phyloP scores from a whole-genome alignment of 352 stramenopile species.

The Pythium plurisporium region DNA sequence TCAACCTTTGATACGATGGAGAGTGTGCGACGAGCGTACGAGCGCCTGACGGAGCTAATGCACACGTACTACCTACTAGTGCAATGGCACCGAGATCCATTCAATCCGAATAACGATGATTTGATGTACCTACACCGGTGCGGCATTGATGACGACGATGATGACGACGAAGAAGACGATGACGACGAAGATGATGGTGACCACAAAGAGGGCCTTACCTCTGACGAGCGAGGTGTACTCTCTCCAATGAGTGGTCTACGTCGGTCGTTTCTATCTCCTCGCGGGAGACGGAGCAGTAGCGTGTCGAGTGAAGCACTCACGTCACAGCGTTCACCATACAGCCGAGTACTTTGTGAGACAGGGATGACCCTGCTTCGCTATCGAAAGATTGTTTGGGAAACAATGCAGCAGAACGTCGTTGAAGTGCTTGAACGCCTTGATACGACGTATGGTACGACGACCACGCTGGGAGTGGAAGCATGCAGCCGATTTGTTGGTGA shows the following conservation, averaged over 20 bases:
- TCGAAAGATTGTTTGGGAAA: slow-evolving; percentile 84
- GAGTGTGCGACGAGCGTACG: slow-evolving; percentile 55
- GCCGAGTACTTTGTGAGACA: slow-evolving; percentile 67
- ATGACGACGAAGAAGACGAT: slow-evolving; percentile 68
- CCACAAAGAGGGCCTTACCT: slow-evolving; percentile 15
- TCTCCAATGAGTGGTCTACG: background rate
- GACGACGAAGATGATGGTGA: slow-evolving; percentile 39
- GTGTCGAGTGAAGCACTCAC: slow-evolving; percentile 17
- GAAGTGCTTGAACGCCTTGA: slow-evolving; percentile 71
- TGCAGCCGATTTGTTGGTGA: too few species aligned
- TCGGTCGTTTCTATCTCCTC: slow-evolving; percentile 21
- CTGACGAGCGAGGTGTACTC: background rate
- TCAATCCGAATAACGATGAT: slow-evolving; percentile 74
- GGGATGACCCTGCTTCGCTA: slow-evolving; percentile 77
- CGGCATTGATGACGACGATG: slow-evolving; percentile 75
- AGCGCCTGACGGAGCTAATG: slow-evolving; percentile 76
- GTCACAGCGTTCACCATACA: slow-evolving; percentile 43
- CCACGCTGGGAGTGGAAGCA: background rate
- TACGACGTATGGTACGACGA: slow-evolving; percentile 53
- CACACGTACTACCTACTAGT: slow-evolving; percentile 87
- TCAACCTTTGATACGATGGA: slow-evolving; percentile 47
- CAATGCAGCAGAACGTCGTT: slow-evolving; percentile 74
- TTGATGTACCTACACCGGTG: slow-evolving; percentile 72
- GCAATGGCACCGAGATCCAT: slow-evolving; percentile 86
- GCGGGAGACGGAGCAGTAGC: slow-evolving; percentile 33